Evolutionary conservation across 2,329 filamentous ascomycete genomes (phyloP).

Genomic region (Fusarium sp.): DNA sequence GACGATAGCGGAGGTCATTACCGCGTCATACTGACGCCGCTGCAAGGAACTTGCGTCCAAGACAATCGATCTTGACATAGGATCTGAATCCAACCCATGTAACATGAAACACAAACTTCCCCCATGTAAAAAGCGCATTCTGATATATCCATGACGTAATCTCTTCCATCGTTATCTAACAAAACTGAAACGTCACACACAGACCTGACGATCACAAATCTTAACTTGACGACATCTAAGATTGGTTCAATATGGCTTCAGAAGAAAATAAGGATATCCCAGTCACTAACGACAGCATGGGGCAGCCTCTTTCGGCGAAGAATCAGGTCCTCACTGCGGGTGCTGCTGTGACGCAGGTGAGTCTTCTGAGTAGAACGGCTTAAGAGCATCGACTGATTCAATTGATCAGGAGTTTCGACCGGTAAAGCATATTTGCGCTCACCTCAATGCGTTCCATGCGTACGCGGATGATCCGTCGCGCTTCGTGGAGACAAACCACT

Average conservation of each 20-base stretch:
- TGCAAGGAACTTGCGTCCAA: not conserved
- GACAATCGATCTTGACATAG: not conserved
- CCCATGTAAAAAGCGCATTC: too few species aligned
- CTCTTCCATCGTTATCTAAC: not conserved
- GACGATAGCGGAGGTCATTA: slow-evolving; percentile 16
- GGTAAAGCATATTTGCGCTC: slow-evolving; percentile 80
- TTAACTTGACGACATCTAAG: slow-evolving; percentile 12
- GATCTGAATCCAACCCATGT: not conserved
- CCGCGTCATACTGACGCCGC: slow-evolving; percentile 40
- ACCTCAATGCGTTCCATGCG: slow-evolving; percentile 88
- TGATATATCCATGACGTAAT: slow-evolving; percentile 36
- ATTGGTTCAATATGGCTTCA: slow-evolving; percentile 11
- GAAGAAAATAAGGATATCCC: slow-evolving; percentile 16
- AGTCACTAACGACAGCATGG: slow-evolving; percentile 50
- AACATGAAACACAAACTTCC: not conserved
- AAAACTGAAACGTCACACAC: not conserved
- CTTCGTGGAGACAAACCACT: slow-evolving; percentile 83
- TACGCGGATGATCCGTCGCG: slow-evolving; percentile 80
- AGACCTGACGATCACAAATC: slow-evolving; percentile 16
- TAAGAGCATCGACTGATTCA: not conserved
- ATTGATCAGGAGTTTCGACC: slow-evolving; percentile 72
- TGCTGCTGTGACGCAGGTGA: slow-evolving; percentile 69
- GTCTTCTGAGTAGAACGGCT: rapidly evolving
- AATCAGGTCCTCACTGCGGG: slow-evolving; percentile 72
- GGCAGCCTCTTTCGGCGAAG: slow-evolving; percentile 64